Evolutionary conservation across 371 early-diverging fungal genomes (phyloP).

Genomic region (Mortierella sp.): DNA sequence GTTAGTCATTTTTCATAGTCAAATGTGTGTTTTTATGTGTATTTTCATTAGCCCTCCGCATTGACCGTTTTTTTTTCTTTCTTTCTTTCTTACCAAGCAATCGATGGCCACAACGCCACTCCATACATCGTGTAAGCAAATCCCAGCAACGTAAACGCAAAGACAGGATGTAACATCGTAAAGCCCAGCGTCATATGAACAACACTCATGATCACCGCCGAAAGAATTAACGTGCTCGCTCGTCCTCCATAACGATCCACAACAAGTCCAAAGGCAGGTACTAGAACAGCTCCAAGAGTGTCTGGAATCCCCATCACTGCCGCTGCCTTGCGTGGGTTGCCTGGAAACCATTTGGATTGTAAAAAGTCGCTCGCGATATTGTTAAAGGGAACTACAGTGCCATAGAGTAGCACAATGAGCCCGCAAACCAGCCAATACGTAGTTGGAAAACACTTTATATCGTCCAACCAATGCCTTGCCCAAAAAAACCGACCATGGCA

Average conservation of each 20-base stretch:
- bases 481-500: not conserved
- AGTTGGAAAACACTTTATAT: conserved; percentile 53
- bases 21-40: too few species aligned
- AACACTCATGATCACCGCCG: conserved; percentile 57
- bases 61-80: not conserved
- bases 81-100: conserved; percentile 53
- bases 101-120: conserved; percentile 70
- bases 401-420: conserved; percentile 66
- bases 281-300: conserved; percentile 63
- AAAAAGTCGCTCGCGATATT: conserved; percentile 69
- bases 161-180: conserved; percentile 58
- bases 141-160: conserved; percentile 63
- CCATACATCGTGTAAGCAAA: conserved; percentile 69
- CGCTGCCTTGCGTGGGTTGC: conserved; percentile 65
- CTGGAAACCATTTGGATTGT: conserved; percentile 69
- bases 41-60: not conserved
- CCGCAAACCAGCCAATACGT: conserved; percentile 67
- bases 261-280: conserved; percentile 62
- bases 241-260: conserved; percentile 64
- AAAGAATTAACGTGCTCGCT: conserved; percentile 54
- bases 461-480: conserved; percentile 27
- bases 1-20: not conserved
- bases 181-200: conserved; percentile 64
- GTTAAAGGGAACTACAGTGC: conserved; percentile 71
- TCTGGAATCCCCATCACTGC: conserved; percentile 72